Conservation (phyloP, 1,139 yeast species). For the Arxiozyma slooffiae region DNA sequence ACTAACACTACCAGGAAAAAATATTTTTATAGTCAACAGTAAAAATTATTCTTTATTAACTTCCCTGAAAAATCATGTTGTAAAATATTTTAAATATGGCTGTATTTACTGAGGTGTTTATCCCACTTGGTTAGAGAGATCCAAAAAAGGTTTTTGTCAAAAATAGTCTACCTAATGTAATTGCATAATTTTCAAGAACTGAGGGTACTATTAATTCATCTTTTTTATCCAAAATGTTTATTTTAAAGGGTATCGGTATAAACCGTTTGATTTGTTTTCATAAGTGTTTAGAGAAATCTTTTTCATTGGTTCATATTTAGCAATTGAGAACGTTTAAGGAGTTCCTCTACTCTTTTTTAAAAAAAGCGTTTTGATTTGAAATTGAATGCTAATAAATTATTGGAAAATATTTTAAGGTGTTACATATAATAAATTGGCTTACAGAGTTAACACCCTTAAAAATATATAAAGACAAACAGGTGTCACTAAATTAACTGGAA, state of each 20-base stretch:
- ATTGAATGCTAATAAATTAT: slow-evolving; percentile 20
- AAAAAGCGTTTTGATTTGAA: slow-evolving; percentile 27
- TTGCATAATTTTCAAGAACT: slow-evolving; percentile 47
- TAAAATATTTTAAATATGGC: slow-evolving; percentile 45
- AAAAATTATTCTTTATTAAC: slow-evolving; percentile 49
- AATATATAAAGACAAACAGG: slow-evolving; percentile 13
- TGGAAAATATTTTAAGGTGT: slow-evolving; percentile 24
- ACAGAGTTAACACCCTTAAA: slow-evolving; percentile 15
- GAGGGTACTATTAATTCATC: slow-evolving; percentile 30
- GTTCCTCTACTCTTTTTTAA: slow-evolving; percentile 18
- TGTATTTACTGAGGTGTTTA: slow-evolving; percentile 50
- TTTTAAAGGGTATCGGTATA: slow-evolving; percentile 50
- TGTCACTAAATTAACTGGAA: slow-evolving; percentile 21
- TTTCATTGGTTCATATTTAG: slow-evolving; percentile 23
- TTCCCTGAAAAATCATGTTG: slow-evolving; percentile 41
- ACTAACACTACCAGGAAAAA: slow-evolving; percentile 44
- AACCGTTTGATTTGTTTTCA: slow-evolving; percentile 49
- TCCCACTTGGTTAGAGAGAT: slow-evolving; percentile 45
- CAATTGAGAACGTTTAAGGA: slow-evolving; percentile 23
- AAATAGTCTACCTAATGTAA: slow-evolving; percentile 39
- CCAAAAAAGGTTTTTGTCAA: slow-evolving; percentile 44
- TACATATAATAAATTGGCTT: slow-evolving; percentile 13
- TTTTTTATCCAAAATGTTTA: slow-evolving; percentile 30
- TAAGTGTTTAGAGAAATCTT: slow-evolving; percentile 51
- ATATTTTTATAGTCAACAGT: slow-evolving; percentile 57